Base-by-base conservation (phyloP, 805 yeast species). In the Candida berthetii region DNA sequence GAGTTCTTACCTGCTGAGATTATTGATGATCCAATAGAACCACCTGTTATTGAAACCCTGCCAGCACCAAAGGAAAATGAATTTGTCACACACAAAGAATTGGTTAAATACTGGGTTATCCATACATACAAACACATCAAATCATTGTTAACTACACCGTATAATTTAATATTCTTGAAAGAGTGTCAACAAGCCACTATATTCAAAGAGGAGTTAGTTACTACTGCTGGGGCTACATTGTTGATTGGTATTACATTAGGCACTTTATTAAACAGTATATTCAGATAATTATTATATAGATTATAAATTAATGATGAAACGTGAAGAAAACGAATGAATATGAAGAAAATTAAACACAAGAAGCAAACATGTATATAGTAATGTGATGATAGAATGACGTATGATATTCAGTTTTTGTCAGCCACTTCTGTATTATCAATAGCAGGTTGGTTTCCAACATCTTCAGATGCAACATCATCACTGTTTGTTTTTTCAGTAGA, bases 1-100 rank as follows among this genome's bases (percentile, higher is more conserved):
- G 52, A 50, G 17, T 36, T 48, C 8, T 31, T 42, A 25, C 46
- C 48, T 7, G 60, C 48, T 4, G 60, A 53, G 22, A 40, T 55
- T 5, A 47, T 46, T 20, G 50, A 46, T 0, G 52, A 48, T 4
- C 24, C 41, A 4, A 37, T 52, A 3, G 42, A 42, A 1, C 50
- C 56, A 1, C 59, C 59, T 31, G 17, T 5, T 10, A 36, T 55
- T 0, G 35, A 32, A 17, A 14, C 17, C 3, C 28, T 55, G 8
- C 60, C 60, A 10, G 14, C 41, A 1, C 53, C 53, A 3, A 20
- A 14, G 11, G 16, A 29, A 7, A 6, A 7, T 15, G 16, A 29
- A 29, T 6, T 7, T n/a, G n/a, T n/a, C n/a, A 29, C 16, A 28
- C 14, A 7, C 11, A 14, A 14, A 18, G 17, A 10, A 11, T 40